These are phyloP conservation scores for Jatropha podagrica DNA, from an alignment of 441 rosid genomes.

Conservation along the genomic window DNA sequence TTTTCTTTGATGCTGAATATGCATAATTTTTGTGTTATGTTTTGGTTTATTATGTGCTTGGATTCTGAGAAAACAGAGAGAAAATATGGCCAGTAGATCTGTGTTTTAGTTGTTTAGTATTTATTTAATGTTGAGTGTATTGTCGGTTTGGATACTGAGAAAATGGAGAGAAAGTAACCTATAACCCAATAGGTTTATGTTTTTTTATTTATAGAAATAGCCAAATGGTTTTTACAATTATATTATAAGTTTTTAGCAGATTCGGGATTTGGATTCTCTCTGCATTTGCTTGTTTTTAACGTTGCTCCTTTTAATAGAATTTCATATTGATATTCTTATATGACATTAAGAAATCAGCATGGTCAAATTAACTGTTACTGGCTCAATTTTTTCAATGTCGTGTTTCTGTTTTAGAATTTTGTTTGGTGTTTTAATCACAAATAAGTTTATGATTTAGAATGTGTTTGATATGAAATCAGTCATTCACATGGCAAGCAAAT, in stretches of 20 bases:
- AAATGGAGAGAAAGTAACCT: not conserved
- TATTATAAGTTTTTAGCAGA: not conserved
- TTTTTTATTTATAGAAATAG: not conserved
- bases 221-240: not conserved
- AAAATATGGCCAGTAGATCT: not conserved
- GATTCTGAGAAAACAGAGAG: slow-evolving; percentile 11
- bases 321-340: not conserved
- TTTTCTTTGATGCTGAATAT: not conserved
- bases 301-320: not conserved
- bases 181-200: too few species aligned
- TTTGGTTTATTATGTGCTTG: slow-evolving; percentile 4
- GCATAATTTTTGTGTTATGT: not conserved
- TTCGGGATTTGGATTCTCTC: not conserved
- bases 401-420: not conserved
- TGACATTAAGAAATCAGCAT: not conserved
- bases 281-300: not conserved
- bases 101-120: not conserved
- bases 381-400: not conserved
- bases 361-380: not conserved
- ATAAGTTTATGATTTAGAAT: not conserved
- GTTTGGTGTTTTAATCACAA: not conserved
- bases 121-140: not conserved
- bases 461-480: not conserved
- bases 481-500: not conserved
- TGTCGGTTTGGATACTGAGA: slow-evolving; percentile 17